These are phyloP conservation scores for Cornus suecica DNA, from an alignment of 148 eudicot genomes.

Conservation along the genomic window DNA sequence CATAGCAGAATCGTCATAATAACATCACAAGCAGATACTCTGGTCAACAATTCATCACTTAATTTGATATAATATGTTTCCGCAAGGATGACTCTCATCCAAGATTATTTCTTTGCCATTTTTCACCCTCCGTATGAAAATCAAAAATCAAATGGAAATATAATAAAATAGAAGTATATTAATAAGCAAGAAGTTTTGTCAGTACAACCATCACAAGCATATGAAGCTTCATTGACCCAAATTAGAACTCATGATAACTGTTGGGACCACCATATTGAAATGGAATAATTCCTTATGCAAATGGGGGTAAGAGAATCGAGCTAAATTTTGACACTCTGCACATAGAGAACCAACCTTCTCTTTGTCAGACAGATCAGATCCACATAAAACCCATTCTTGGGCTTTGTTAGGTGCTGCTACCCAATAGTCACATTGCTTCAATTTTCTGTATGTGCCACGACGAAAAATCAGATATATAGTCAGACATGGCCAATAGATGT, in stretches of 20 bases:
- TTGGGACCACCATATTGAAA: not conserved
- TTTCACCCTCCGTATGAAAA: too few relatives aligned
- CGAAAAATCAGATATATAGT: not conserved
- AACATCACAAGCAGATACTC: not conserved
- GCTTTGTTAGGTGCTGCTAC: slow-evolving; percentile 31
- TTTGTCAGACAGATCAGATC: slow-evolving; percentile 74
- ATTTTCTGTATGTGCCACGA: slow-evolving; percentile 20
- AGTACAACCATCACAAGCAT: not conserved
- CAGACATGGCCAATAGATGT: not conserved
- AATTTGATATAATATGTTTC: too few relatives aligned
- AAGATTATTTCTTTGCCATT: not conserved
- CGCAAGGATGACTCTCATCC: not conserved
- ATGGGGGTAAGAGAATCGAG: not conserved
- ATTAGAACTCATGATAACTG: not conserved
- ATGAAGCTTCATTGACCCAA: not conserved
- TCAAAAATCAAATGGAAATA: not conserved
- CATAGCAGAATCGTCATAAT: not conserved
- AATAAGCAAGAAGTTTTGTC: not conserved
- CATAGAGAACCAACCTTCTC: slow-evolving; percentile 61
- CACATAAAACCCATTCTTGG: slow-evolving; percentile 70
- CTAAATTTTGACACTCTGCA: not conserved
- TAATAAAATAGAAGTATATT: too few relatives aligned
- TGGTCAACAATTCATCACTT: not conserved
- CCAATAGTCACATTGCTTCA: slow-evolving; percentile 32
- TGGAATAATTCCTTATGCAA: too few relatives aligned